Base-by-base conservation (phyloP, 768 basidiomycete genomes). In the Tylopilus vinaceipallidus region DNA sequence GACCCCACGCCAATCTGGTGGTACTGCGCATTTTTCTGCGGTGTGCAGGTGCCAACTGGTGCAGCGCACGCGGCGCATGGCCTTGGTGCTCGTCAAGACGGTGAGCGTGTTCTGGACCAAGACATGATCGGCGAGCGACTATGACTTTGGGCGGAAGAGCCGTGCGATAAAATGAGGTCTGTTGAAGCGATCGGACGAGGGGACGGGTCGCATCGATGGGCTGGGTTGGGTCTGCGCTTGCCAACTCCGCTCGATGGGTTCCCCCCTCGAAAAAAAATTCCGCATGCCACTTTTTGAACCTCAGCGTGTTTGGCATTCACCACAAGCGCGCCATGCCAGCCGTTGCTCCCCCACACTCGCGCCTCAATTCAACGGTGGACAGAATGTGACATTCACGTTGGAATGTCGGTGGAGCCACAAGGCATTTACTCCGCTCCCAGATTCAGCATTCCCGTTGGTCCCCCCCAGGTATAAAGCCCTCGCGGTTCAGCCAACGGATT, bases 211-310 rank as follows among this genome's bases (percentile, higher is more conserved):
- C n/a, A n/a, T n/a, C 12, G 34, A 32, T 30, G 6, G 20, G n/a
- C 32, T 14, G 9, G 44, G 24, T 49, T 30, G 58, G 45, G 50
- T 20, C n/a, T 49, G 13, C 26, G 45, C 39, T 27, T 30, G 37
- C 50, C 59, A 59, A 60, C 58, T 60, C 58, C 55, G 59, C 58
- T 59, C 46, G 33, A 26, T 14, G 50, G 14, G 30, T 34, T 23
- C 26, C 45, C 45, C 49, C 34, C 47, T 23, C 6, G 14, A 40
- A 48, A 50, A 47, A 53, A 46, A 50, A 45, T 37, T 41, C 44
- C 44, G 42, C 54, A 39, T 54, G 56, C 47, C 60, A 58, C 50
- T 47, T 38, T 20, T 19, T 2, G 29, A n/a, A n/a, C n/a, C n/a
- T n/a, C n/a, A n/a, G n/a, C n/a, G n/a, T n/a, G n/a, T 29, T 29